phyloP scores from a whole-genome alignment of 192 early-diverging fungal genomes.

The Pilobolus umbonatus region DNA sequence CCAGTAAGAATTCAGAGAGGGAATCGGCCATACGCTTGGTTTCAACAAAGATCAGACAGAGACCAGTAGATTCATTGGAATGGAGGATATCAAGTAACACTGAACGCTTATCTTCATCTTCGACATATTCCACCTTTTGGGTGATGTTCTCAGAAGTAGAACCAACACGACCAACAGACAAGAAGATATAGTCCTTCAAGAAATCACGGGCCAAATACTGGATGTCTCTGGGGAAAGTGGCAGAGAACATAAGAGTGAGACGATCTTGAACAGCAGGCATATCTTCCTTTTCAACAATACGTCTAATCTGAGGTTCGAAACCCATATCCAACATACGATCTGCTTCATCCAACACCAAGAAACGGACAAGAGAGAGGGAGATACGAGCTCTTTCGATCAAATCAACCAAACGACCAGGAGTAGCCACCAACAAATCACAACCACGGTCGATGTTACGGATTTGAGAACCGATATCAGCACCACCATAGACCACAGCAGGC shows the following conservation, averaged over 20 bases:
- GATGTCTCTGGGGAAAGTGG: slow-evolving; percentile 92
- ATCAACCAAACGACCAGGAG: slow-evolving; percentile 94
- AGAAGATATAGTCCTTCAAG: slow-evolving; percentile 79
- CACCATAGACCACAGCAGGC: slow-evolving; percentile 94
- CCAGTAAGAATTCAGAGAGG: slow-evolving; percentile 78
- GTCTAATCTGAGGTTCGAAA: slow-evolving; percentile 90
- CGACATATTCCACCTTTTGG: slow-evolving; percentile 89
- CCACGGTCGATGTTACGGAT: slow-evolving; percentile 87
- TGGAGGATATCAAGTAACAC: slow-evolving; percentile 82
- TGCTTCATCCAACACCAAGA: slow-evolving; percentile 92
- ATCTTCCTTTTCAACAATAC: slow-evolving; percentile 80
- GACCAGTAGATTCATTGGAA: slow-evolving; percentile 50
- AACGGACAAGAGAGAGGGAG: slow-evolving; percentile 73
- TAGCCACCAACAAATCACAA: slow-evolving; percentile 94
- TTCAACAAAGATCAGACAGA: slow-evolving; percentile 96
- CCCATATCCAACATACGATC: slow-evolving; percentile 98
- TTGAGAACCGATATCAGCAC: slow-evolving; percentile 88
- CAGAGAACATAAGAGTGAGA: slow-evolving; percentile 93
- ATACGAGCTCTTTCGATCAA: slow-evolving; percentile 81
- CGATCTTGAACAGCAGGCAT: slow-evolving; percentile 66
- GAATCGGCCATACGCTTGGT: slow-evolving; percentile 95
- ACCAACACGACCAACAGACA: slow-evolving; percentile 91
- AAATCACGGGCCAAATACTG: slow-evolving; percentile 85
- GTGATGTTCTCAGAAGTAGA: slow-evolving; percentile 97
- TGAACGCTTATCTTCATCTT: slow-evolving; percentile 92